Base-by-base conservation (phyloP, 805 yeast species). In the Starmerella vitae region DNA sequence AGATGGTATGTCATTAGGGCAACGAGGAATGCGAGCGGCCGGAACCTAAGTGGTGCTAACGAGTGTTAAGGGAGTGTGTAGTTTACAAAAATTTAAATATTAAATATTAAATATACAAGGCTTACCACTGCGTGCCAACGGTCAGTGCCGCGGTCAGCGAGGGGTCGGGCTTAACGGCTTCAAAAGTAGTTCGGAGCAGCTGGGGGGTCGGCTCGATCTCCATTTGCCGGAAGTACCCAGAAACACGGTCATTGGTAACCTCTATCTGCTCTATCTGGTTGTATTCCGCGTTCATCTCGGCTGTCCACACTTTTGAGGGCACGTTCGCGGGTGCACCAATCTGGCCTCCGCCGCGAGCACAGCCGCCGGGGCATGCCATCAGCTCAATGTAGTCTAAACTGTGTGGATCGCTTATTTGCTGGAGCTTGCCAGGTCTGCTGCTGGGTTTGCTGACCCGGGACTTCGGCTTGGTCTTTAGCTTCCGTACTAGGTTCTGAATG, bases 331-430 rank as follows among this genome's bases (percentile, higher is more conserved):
- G 60, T 10, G 58, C 66, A 4, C 72, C 67, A 15, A 84, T 70
- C 51, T 85, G 86, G 0, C 98, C 98, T 18, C 98, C 97, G 9
- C 98, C 98, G 53, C 88, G 91, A 41, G 86, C 81, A 54, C 97
- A 91, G 1, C 98, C 98, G 21, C 83, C 85, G 5, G 98, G 98
- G 58, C 98, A 91, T 1, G 98, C 98, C 95, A 85, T 88, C 33
- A 91, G 79, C 53, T 91, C 98, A 5, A 88, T 81, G 49, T 79
- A 82, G 45, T 83, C 91, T 49, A 81, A 76, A 30, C 63, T 65
- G 24, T 71, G 59, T 1, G 88, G 79, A 43, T 81, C 86, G 0
- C 75, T 76, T 1, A 49, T 63, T 10, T 46, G 45, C 29, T 7
- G 14, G 40, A 47, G 5, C 52, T 29, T 32, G 57, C 4, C 50